A percentile compares a stretch with the other conserved stretches of the same genome.
Conservation (phyloP, 192 early-diverging fungal genomes). For the Entomortierella parvispora region DNA sequence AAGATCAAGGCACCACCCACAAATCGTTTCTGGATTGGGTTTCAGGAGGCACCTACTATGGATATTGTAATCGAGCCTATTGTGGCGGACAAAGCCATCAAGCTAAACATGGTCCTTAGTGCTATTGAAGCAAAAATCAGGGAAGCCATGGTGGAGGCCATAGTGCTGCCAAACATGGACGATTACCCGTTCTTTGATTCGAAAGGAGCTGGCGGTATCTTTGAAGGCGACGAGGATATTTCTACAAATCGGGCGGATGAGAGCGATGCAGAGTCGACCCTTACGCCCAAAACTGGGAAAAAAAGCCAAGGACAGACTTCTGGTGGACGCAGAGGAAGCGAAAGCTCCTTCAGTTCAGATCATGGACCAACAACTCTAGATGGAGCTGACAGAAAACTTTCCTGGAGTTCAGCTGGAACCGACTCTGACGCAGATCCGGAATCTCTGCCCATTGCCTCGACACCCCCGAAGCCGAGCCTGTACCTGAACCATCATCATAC, state of each 20-base stretch:
- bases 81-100: constrained; percentile 87
- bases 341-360: constrained; percentile 32
- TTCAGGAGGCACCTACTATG: constrained; percentile 82
- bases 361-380: constrained; percentile 6
- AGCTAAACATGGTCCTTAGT: constrained; percentile 78
- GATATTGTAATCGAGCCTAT: constrained; percentile 82
- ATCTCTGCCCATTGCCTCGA: neutral
- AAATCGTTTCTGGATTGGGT: constrained; percentile 91
- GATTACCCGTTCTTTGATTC: constrained; percentile 86
- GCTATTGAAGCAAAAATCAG: constrained; percentile 88
- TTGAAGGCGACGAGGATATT: constrained; percentile 56
- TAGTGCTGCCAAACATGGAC: constrained; percentile 93
- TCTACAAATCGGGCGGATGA: constrained; percentile 13
- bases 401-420: constrained; percentile 40
- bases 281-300: constrained; percentile 7
- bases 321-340: constrained; percentile 27
- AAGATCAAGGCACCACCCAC: constrained; percentile 85
- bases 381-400: constrained; percentile 8
- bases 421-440: constrained; percentile 41
- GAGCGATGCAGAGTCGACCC: constrained; percentile 25
- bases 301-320: neutral
- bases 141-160: constrained; percentile 80
- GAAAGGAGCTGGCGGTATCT: constrained; percentile 66
- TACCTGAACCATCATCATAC: constrained; percentile 24
- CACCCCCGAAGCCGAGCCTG: constrained; percentile 6